Base-by-base conservation (phyloP, 192 early-diverging fungal genomes). In the Coemansia reversa region DNA sequence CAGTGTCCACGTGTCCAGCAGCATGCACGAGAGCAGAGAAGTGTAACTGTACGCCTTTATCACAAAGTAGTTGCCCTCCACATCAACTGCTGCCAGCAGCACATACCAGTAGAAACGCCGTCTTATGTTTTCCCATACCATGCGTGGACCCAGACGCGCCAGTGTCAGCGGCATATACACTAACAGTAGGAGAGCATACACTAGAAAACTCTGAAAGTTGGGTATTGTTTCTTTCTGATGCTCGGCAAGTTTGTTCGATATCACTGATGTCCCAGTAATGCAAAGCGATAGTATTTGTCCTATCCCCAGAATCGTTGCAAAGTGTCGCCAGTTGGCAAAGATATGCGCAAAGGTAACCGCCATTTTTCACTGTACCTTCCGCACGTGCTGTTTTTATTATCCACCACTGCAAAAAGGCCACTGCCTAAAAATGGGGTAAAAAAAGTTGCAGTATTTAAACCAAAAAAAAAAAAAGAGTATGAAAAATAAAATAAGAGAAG, bases 21-120 rank as follows among this genome's bases (percentile, higher is more conserved):
- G 70, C 89, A 90, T 90, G 63, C 85, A 87, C 0, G 90, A 90
- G 35, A 93, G 74, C 2, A 91, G 62, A 16, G 88, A 90, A 18
- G 91, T 93, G 65, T 91, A 91, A 62, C 70, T 76, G 59, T 84
- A 93, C 7, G 89, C 86, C 76, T 90, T 91, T 57, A 91, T 86
- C 14, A 89, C 85, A 81, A 93, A 90, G 62, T 88, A 93, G 60
- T 93, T 93, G 66, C 88, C 91, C 70, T 93, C 90, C 2, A 93
- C 89, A 70, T 93, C 91, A 1, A 88, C 85, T 19, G 86, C 48
- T n/a, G 85, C 85, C 58, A 93, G 66, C 4, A 83, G 67, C n/a
- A 90, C 51, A 63, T 84, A 84, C 79, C 79, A 78, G 66, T 68
- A 72, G 50, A 60, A 75, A n/a, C 83, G 69, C 25, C 55, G 60